phyloP scores from a whole-genome alignment of 768 basidiomycete species.

The Xerocomus brunneocitrinus region DNA sequence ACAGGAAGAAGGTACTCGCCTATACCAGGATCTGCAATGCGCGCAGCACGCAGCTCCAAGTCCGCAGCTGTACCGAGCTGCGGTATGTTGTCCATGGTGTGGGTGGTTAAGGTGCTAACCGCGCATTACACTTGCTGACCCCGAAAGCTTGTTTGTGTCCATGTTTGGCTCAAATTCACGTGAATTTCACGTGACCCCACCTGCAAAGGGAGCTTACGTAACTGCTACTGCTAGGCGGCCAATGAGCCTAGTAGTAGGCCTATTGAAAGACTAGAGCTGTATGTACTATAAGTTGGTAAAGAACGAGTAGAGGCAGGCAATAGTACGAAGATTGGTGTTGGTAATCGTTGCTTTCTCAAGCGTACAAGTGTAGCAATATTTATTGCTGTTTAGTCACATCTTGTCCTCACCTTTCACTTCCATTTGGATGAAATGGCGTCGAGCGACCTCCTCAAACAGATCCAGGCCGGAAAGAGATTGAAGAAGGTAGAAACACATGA shows the following conservation, averaged over 20 bases:
- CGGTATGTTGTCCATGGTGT: slow-evolving; percentile 42
- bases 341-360: neutral
- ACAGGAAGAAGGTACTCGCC: slow-evolving; percentile 38
- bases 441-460: slow-evolving; percentile 71
- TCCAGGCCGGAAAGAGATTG: slow-evolving; percentile 76
- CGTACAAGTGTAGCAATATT: slow-evolving; percentile 3
- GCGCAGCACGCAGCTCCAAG: slow-evolving; percentile 65
- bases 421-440: slow-evolving; percentile 51
- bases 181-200: slow-evolving; percentile 27
- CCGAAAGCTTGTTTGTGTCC: slow-evolving; percentile 30
- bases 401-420: neutral
- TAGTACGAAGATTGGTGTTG: neutral
- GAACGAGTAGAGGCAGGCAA: neutral
- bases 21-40: slow-evolving; percentile 70
- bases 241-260: too few species aligned
- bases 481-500: slow-evolving; percentile 85
- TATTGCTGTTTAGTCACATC: slow-evolving; percentile 12
- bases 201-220: neutral
- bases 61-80: slow-evolving; percentile 48
- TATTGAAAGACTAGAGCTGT: too few species aligned
- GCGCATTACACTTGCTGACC: slow-evolving; percentile 13
- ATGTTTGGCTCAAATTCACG: slow-evolving; percentile 31
- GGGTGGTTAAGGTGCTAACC: neutral
- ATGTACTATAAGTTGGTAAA: neutral
- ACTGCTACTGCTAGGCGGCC: too few species aligned